These are phyloP conservation scores for Urtica urens DNA, from an alignment of 306 rosid species.

Conservation along the genomic window DNA sequence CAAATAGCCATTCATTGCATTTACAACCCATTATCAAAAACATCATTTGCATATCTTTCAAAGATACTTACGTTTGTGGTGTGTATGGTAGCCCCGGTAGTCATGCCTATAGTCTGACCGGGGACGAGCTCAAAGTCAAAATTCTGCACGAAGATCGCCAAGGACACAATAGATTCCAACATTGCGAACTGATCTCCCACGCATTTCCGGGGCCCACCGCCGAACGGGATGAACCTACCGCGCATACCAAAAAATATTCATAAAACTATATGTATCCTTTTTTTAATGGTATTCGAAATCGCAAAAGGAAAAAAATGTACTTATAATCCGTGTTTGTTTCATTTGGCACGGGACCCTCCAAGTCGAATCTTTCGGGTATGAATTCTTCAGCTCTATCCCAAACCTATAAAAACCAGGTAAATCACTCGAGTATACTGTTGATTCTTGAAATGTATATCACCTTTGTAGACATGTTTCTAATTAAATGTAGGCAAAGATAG, in stretches of 20 bases:
- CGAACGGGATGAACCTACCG: constrained; percentile 84
- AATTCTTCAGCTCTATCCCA: constrained; percentile 95
- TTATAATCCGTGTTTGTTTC: constrained; percentile 91
- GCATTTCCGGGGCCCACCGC: constrained; percentile 95
- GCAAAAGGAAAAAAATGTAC: too few species aligned
- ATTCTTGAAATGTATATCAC: too few species aligned
- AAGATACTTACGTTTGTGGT: constrained; percentile 85
- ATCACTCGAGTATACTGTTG: too few species aligned
- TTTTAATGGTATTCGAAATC: background rate
- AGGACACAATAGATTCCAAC: constrained; percentile 74
- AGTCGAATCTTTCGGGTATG: constrained; percentile 78
- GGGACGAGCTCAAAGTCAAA: constrained; percentile 77
- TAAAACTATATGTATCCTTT: background rate
- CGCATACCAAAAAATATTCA: constrained; percentile 13
- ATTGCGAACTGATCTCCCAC: constrained; percentile 95
- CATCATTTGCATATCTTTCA: too few species aligned
- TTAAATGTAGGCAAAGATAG: constrained; percentile 1
- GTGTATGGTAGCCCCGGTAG: constrained; percentile 97
- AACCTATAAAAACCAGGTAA: constrained; percentile 41
- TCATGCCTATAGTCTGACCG: constrained; percentile 79
- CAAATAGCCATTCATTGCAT: constrained; percentile 18
- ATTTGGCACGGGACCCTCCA: constrained; percentile 69
- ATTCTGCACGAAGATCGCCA: constrained; percentile 66
- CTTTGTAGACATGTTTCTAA: too few species aligned
- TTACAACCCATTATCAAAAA: background rate